phyloP scores from a whole-genome alignment of 2,329 filamentous ascomycete genomes.

The Hymenoscyphus fructigenus region DNA sequence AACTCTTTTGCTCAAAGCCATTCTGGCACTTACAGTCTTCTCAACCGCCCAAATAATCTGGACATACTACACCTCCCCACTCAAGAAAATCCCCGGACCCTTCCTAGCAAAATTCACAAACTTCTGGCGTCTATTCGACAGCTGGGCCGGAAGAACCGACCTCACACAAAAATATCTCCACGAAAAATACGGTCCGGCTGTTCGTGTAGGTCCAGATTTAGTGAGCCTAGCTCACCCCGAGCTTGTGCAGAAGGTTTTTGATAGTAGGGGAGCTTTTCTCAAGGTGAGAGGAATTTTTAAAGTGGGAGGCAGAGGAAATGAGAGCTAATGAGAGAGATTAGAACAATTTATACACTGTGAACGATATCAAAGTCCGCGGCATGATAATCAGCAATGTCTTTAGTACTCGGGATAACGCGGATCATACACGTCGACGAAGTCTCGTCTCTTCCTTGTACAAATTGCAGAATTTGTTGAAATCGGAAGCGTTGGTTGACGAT shows the following conservation, averaged over 20 bases:
- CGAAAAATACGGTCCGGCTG: constrained; percentile 25
- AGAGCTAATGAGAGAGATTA: constrained; percentile 2
- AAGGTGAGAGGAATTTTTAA: constrained; percentile 20
- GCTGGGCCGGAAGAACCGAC: constrained; percentile 22
- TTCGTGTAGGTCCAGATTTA: constrained; percentile 30
- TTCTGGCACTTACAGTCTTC: background rate
- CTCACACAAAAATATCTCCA: constrained; percentile 24
- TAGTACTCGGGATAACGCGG: constrained; percentile 26
- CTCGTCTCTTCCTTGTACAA: constrained; percentile 36
- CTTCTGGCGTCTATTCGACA: constrained; percentile 31
- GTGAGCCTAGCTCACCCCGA: constrained; percentile 31
- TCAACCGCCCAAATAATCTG: background rate
- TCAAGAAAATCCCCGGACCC: constrained; percentile 30
- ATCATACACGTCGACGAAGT: constrained; percentile 33
- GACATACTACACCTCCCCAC: constrained; percentile 13
- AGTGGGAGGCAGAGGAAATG: background rate
- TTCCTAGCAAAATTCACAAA: constrained; percentile 32
- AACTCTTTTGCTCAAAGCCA: no score
- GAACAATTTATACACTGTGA: constrained; percentile 28
- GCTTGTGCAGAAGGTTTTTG: constrained; percentile 22
- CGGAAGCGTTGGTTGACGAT: constrained; percentile 24
- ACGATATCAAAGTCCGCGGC: constrained; percentile 14
- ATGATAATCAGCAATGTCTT: background rate
- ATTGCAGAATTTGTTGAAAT: constrained; percentile 37
- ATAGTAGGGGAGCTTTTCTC: constrained; percentile 18